Base-by-base conservation (phyloP, 495 filamentous ascomycete genomes). In the Aspergillus hancockii region DNA sequence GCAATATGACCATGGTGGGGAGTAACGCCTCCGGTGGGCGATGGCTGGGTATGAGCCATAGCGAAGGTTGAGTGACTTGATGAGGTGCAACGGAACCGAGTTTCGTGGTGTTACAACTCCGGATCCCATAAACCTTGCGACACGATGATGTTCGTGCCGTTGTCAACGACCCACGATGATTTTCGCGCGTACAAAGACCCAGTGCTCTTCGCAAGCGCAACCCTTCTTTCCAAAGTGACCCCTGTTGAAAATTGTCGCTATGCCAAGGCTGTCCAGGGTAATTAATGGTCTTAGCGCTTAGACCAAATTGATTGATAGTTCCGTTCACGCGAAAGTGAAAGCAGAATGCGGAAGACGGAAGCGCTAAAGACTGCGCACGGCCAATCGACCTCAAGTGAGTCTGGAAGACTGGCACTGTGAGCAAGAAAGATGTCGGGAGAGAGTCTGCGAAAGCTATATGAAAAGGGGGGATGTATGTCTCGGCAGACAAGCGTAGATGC, bases 11-110 rank as follows among this genome's bases (percentile, higher is more conserved):
- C 75, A 72, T 83, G 80, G 52, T 79, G 75, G 59, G 77, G 76
- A 25, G 79, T 71, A 3, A 80, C 76, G 23, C 69, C 78, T 45
- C 74, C 72, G 32, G 81, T 81, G 32, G 81, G 79, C n/a, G 80
- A 78, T 22, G 79, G 78, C 64, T 83, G 80, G 41, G 79, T 80
- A 63, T 82, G 79, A 62, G 78, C 74, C 78, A 80, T 80, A 25
- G 52, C 67, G 55, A 36, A 21, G 22, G 41, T 18, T 36, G 3
- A n/a, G 19, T 28, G 10, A 18, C 51, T 58, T 50, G 46, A 53
- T 19, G 30, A 51, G 57, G 59, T 49, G 51, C 49, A 47, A 60
- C 22, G 31, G 30, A 49, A 25, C 60, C 41, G 30, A 60, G 31
- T 40, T 49, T 41, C 16, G 46, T 30, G 23, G 21, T 28, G 41